Conservation (phyloP, 208 protist genomes). For the Trichomonas vaginalis region DNA sequence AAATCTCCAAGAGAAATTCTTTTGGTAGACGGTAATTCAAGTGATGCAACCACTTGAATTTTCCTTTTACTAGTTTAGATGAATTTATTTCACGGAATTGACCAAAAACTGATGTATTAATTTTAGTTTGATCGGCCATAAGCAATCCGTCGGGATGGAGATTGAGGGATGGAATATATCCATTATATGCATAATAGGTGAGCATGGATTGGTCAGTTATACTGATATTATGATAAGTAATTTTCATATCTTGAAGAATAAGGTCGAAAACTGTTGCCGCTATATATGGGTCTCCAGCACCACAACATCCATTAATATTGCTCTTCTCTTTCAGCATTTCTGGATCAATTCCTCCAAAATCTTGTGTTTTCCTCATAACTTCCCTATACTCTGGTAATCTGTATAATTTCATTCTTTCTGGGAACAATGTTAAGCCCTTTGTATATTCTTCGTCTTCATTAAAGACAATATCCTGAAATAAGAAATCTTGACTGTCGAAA, state of each 20-base stretch:
- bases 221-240: no score
- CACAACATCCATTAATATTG: neutral
- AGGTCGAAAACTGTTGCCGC: neutral
- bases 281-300: no score
- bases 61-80: no score
- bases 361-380: neutral
- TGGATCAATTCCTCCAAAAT: neutral
- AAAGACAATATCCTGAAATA: neutral
- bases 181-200: no score
- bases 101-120: no score
- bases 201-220: no score
- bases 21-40: neutral
- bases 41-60: no score
- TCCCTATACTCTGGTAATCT: neutral
- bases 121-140: no score
- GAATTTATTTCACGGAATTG: no score
- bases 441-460: neutral
- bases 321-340: neutral
- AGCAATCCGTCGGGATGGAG: no score
- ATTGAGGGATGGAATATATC: no score
- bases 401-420: neutral
- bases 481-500: neutral
- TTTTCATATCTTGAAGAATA: neutral
- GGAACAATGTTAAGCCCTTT: neutral
- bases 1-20: neutral